Conservation (phyloP, 768 basidiomycete species). For the Crepidotus variabilis region DNA sequence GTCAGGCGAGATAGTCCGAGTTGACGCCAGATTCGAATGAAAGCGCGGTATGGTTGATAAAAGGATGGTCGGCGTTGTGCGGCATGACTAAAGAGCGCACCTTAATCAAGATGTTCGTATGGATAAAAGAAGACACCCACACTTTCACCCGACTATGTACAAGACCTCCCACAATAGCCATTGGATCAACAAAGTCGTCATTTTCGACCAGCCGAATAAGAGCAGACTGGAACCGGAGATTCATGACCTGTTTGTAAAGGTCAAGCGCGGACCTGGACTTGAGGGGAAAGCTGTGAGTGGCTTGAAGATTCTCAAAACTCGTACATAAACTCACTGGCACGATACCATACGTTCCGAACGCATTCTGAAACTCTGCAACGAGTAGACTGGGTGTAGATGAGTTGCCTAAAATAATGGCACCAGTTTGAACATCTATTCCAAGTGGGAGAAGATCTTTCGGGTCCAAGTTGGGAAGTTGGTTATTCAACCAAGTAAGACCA, state of each 20-base stretch:
- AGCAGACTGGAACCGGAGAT: constrained; percentile 65
- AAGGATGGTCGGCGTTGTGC: constrained; percentile 24
- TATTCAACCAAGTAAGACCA: constrained; percentile 46
- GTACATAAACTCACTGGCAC: constrained; percentile 50
- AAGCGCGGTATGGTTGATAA: constrained; percentile 35
- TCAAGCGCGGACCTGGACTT: constrained; percentile 83
- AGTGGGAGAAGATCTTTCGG: constrained; percentile 85
- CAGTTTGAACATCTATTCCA: constrained; percentile 73
- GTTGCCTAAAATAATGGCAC: constrained; percentile 84
- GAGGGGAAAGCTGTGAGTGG: background rate
- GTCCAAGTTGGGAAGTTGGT: constrained; percentile 68
- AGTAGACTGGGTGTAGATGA: constrained; percentile 79
- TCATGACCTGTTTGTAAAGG: constrained; percentile 75
- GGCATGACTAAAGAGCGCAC: constrained; percentile 23
- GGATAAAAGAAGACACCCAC: constrained; percentile 21
- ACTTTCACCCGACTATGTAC: constrained; percentile 55
- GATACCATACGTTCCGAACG: constrained; percentile 76
- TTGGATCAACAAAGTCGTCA: constrained; percentile 64
- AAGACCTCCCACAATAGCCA: constrained; percentile 62
- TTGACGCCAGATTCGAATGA: constrained; percentile 54
- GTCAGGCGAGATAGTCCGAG: constrained; percentile 41
- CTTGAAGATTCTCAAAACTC: constrained; percentile 1
- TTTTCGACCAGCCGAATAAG: constrained; percentile 71
- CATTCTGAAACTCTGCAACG: constrained; percentile 76
- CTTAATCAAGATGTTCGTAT: background rate